phyloP scores from a whole-genome alignment of 2,329 filamentous ascomycete species.

The Ophiostoma himal-ulmi region DNA sequence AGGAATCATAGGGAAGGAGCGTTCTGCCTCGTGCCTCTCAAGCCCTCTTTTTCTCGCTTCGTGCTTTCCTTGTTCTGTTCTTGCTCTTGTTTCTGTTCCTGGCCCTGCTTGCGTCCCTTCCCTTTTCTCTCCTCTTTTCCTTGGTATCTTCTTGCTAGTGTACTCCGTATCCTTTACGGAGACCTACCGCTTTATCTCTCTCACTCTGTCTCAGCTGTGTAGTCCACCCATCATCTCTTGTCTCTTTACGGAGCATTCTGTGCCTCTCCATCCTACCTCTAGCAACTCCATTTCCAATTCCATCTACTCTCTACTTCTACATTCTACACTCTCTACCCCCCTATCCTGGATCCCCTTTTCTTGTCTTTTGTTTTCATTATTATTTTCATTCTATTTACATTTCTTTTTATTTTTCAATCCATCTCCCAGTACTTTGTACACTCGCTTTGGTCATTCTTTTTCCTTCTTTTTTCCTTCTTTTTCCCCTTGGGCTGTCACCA shows the following conservation, averaged over 20 bases:
- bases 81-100: neutral
- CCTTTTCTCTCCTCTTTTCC: conserved; percentile 16
- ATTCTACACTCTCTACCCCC: neutral
- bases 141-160: conserved; percentile 12
- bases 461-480: neutral
- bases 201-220: conserved; percentile 18
- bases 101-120: neutral
- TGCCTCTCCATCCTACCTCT: neutral
- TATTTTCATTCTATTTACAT: neutral
- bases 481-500: neutral
- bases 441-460: neutral
- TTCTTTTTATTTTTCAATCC: neutral
- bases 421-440: neutral
- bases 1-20: neutral
- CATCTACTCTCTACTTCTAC: neutral
- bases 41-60: conserved; percentile 10
- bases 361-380: neutral
- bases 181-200: conserved; percentile 13
- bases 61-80: conserved; percentile 11
- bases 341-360: conserved; percentile 13
- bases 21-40: neutral
- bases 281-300: neutral
- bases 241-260: neutral
- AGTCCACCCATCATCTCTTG: neutral
- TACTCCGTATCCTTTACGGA: neutral